These are phyloP conservation scores for Ophiostoma sp. DNA, from an alignment of 2,329 filamentous ascomycete genomes.

Conservation along the genomic window DNA sequence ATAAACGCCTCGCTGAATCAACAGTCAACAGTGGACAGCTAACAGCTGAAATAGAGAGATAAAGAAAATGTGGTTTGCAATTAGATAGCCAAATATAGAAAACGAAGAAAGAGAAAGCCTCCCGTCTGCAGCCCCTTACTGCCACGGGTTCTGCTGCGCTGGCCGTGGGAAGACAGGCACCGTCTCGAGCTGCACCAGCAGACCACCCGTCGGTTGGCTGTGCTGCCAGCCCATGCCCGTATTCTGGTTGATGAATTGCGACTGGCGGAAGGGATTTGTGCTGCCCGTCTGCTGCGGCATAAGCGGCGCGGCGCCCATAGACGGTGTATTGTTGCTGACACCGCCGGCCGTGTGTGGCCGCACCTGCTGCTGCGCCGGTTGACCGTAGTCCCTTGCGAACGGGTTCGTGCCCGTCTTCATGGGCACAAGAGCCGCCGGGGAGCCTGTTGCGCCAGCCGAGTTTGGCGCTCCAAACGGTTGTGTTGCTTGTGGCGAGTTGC, in stretches of 20 bases:
- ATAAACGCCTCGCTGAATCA: constrained; percentile 29
- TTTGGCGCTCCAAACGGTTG: constrained; percentile 42
- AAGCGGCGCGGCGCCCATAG: constrained; percentile 46
- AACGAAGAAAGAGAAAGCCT: not conserved
- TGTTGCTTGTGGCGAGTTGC: constrained; percentile 53
- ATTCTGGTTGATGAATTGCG: constrained; percentile 82
- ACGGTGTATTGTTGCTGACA: constrained; percentile 66
- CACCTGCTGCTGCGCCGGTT: constrained; percentile 31
- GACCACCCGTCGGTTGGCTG: constrained; percentile 76
- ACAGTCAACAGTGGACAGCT: constrained; percentile 15
- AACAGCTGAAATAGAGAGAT: constrained; percentile 13
- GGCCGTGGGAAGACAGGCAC: constrained; percentile 85
- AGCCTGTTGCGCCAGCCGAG: constrained; percentile 36
- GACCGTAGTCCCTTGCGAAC: constrained; percentile 54
- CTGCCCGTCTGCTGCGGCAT: constrained; percentile 78
- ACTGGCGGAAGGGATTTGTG: constrained; percentile 94
- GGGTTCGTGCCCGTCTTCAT: constrained; percentile 60
- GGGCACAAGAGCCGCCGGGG: constrained; percentile 47
- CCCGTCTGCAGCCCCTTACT: constrained; percentile 40
- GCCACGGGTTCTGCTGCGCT: constrained; percentile 62
- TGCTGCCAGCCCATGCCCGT: constrained; percentile 90
- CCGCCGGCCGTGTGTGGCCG: constrained; percentile 51
- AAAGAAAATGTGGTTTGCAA: not conserved
- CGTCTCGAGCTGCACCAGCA: constrained; percentile 75
- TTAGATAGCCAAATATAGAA: not conserved